Percentiles rank a stretch among this genome's conserved stretches.
Evolutionary conservation across 495 filamentous ascomycete genomes (phyloP).

Genomic region (Hypoxylon rickii): DNA sequence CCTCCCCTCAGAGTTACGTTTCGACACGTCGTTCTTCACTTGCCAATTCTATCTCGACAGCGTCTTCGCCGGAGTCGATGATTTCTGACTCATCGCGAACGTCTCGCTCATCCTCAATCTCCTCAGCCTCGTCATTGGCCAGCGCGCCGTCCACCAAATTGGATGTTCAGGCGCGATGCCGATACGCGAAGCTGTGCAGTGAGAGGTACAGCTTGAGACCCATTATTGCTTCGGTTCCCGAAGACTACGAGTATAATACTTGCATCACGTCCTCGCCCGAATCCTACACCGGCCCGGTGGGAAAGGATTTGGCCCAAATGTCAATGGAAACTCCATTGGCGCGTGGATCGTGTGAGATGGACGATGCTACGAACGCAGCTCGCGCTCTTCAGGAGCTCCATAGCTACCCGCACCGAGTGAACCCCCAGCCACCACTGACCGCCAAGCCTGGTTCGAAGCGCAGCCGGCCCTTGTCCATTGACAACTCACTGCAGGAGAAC

Average conservation of each 20-base stretch:
- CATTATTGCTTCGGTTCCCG: constrained; percentile 56
- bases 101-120: constrained; percentile 75
- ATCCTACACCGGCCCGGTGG: constrained; percentile 57
- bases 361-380: constrained; percentile 63
- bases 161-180: constrained; percentile 83
- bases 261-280: constrained; percentile 66
- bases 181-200: constrained; percentile 67
- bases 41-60: constrained; percentile 74
- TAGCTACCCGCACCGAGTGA: constrained; percentile 46
- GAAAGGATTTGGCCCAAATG: constrained; percentile 58
- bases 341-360: constrained; percentile 47
- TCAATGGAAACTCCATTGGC: constrained; percentile 55
- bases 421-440: constrained; percentile 33
- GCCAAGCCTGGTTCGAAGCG: constrained; percentile 61
- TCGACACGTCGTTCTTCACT: constrained; percentile 73
- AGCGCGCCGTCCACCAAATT: constrained; percentile 69
- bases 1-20: constrained; percentile 60
- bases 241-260: constrained; percentile 59
- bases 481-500: constrained; percentile 69
- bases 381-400: constrained; percentile 69
- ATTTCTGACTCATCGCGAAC: constrained; percentile 78
- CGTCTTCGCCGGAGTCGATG: constrained; percentile 90
- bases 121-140: constrained; percentile 67
- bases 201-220: constrained; percentile 55
- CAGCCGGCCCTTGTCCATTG: constrained; percentile 69